Conservation (phyloP, 352 stramenopile species). For the Globisporangium spiculum region DNA sequence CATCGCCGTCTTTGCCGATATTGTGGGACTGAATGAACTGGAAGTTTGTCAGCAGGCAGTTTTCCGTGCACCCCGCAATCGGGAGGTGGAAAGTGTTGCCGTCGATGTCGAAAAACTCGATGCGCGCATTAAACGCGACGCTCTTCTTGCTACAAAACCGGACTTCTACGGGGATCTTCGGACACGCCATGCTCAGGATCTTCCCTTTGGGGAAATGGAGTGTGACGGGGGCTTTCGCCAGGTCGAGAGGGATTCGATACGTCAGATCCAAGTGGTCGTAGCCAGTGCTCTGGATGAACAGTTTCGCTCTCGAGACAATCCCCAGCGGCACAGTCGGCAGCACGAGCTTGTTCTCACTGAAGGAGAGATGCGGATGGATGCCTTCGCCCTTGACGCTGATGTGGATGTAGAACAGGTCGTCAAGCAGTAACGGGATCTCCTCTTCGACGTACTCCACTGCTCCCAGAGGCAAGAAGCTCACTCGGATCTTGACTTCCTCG, state of each 20-base stretch:
- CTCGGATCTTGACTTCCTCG: constrained; percentile 72
- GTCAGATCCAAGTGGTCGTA: constrained; percentile 91
- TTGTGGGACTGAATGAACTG: constrained; percentile 67
- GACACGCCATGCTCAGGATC: constrained; percentile 78
- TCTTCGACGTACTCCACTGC: constrained; percentile 72
- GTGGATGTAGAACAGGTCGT: constrained; percentile 78
- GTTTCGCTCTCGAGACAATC: constrained; percentile 50
- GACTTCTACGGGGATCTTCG: constrained; percentile 82
- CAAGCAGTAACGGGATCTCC: constrained; percentile 73
- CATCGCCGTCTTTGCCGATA: constrained; percentile 8
- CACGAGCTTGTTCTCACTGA: constrained; percentile 80
- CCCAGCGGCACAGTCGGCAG: constrained; percentile 90
- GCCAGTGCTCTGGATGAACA: constrained; percentile 85
- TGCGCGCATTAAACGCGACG: constrained; percentile 87
- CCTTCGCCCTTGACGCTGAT: constrained; percentile 77
- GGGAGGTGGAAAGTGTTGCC: constrained; percentile 84
- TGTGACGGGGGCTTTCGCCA: constrained; percentile 72
- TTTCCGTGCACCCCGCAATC: constrained; percentile 87
- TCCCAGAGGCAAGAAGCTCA: constrained; percentile 86
- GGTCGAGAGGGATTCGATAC: constrained; percentile 74
- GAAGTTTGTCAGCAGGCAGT: constrained; percentile 91
- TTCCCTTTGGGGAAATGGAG: constrained; percentile 90
- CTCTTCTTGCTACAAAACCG: constrained; percentile 77
- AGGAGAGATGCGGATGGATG: constrained; percentile 91
- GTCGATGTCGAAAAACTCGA: constrained; percentile 93